A percentile compares a stretch with the other conserved stretches of the same genome.
Conservation (phyloP, 2,329 filamentous ascomycete species). For the Capronia coronata region DNA sequence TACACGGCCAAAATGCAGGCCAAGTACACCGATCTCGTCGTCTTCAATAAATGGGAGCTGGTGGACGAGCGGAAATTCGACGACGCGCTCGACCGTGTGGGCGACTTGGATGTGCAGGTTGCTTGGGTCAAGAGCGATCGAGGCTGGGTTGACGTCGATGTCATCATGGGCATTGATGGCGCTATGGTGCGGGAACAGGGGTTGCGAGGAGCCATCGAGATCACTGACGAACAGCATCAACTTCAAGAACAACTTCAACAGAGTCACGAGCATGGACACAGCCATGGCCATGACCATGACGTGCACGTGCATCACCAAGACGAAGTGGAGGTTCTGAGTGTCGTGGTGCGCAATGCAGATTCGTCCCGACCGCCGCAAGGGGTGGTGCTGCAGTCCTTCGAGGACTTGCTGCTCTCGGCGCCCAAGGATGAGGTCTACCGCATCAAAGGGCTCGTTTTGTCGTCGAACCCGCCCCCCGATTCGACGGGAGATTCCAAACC, state of each 20-base stretch:
- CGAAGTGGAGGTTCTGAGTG: constrained; percentile 85
- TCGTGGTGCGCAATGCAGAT: constrained; percentile 47
- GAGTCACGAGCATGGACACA: not conserved
- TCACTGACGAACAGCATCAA: constrained; percentile 11
- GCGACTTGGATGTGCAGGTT: constrained; percentile 71
- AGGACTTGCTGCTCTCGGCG: constrained; percentile 59
- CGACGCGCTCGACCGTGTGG: constrained; percentile 67
- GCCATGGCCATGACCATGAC: constrained; percentile 34
- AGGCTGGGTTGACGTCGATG: constrained; percentile 68
- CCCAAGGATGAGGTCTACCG: constrained; percentile 93
- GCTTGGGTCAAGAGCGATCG: constrained; percentile 79
- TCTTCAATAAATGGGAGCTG: constrained; percentile 88
- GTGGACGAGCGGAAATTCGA: constrained; percentile 69
- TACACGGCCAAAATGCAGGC: constrained; percentile 86
- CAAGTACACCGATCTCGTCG: constrained; percentile 78
- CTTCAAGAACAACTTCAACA: not conserved
- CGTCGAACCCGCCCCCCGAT: constrained; percentile 39
- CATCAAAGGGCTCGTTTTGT: constrained; percentile 66
- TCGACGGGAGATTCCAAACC: constrained; percentile 41
- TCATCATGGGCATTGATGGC: constrained; percentile 83
- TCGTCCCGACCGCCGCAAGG: constrained; percentile 37
- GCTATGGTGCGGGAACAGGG: constrained; percentile 52
- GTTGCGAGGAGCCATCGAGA: constrained; percentile 26
- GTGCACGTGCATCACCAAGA: constrained; percentile 58
- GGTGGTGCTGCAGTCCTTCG: constrained; percentile 54